Conservation (phyloP, 441 rosid genomes). For the Viola pubescens region DNA sequence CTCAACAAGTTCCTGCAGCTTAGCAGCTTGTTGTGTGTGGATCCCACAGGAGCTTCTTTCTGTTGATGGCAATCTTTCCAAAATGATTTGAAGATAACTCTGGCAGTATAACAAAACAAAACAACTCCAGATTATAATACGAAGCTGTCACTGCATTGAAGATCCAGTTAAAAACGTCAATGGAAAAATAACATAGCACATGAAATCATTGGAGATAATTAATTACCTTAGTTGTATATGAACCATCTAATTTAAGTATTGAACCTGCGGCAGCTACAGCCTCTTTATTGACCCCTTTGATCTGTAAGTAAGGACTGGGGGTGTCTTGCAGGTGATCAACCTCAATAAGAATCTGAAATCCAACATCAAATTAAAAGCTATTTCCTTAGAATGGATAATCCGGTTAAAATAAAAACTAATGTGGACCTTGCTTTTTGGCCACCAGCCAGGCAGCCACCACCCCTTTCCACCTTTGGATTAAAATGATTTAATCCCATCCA, state of each 20-base stretch:
- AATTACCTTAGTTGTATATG: slow-evolving; percentile 92
- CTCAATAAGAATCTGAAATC: slow-evolving; percentile 74
- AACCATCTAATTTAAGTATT: slow-evolving; percentile 71
- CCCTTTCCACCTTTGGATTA: too few species aligned
- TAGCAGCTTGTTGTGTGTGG: slow-evolving; percentile 72
- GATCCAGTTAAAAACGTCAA: background rate
- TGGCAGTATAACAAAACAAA: slow-evolving; percentile 17
- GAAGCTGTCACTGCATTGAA: slow-evolving; percentile 3
- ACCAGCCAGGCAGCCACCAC: too few species aligned
- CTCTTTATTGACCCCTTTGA: slow-evolving; percentile 93
- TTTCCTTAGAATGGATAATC: background rate
- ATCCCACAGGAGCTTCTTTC: slow-evolving; percentile 74
- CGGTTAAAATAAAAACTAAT: background rate
- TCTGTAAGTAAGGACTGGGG: slow-evolving; percentile 77
- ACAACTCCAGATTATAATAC: slow-evolving; percentile 4
- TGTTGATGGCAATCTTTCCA: slow-evolving; percentile 65
- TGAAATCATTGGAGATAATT: slow-evolving; percentile 2
- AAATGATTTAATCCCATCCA: too few species aligned
- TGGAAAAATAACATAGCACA: too few species aligned
- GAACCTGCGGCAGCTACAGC: slow-evolving; percentile 95
- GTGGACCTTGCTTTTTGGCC: too few species aligned
- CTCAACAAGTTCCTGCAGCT: slow-evolving; percentile 87
- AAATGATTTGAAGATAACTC: slow-evolving; percentile 92
- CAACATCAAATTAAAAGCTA: slow-evolving; percentile 7
- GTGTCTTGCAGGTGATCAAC: slow-evolving; percentile 88